Percentiles rank a stretch among this genome's conserved stretches.
Conservation (phyloP, 305 asterid species). For the Fraxinus floribunda region DNA sequence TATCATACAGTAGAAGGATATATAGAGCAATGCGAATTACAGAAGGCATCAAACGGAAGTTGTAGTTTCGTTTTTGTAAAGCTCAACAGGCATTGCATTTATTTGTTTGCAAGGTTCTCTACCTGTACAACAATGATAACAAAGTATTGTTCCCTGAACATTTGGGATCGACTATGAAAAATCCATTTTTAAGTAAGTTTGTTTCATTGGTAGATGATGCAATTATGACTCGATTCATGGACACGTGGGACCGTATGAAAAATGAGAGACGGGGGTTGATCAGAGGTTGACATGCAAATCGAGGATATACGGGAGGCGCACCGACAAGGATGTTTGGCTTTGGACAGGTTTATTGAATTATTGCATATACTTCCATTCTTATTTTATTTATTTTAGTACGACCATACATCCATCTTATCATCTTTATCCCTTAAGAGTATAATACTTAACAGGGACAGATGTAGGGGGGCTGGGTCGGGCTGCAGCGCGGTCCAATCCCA, state of each 20-base stretch:
- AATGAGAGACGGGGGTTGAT: neutral
- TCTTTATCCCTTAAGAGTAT: neutral
- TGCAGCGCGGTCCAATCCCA: too few relatives aligned
- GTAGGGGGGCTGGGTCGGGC: too few relatives aligned
- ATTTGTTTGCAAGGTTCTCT: too few relatives aligned
- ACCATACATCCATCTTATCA: neutral
- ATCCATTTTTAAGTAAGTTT: neutral
- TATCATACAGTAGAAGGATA: too few relatives aligned
- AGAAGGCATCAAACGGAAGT: too few relatives aligned
- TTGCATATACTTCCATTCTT: neutral
- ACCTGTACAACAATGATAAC: neutral
- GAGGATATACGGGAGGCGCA: neutral
- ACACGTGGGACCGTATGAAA: neutral
- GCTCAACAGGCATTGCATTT: too few relatives aligned
- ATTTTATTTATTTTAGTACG: too few relatives aligned
- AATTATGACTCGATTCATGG: too few relatives aligned
- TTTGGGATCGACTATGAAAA: neutral
- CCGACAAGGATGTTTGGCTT: neutral
- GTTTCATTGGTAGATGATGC: neutral
- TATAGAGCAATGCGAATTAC: too few relatives aligned
- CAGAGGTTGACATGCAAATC: neutral
- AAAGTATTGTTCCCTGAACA: neutral
- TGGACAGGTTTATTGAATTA: neutral
- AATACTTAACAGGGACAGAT: too few relatives aligned
- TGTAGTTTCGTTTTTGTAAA: too few relatives aligned